Evolutionary conservation across 805 yeast genomes (phyloP), one percentile per base, ranked within the genome.

Genomic region (Cyberlindnera amylophila): DNA sequence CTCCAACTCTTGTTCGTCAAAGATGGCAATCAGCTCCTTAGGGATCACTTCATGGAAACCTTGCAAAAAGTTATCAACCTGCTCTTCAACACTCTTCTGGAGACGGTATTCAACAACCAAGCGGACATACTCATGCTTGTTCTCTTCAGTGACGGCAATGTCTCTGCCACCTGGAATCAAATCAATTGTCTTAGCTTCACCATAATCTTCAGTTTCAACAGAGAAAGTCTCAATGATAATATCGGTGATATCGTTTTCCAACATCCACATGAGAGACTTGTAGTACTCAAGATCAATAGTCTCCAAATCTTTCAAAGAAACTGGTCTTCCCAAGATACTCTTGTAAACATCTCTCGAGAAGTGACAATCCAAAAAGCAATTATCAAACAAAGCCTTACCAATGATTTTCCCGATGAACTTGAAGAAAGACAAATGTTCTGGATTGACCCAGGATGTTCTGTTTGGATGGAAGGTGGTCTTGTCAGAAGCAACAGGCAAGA

Each of bases 321-420:
- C 96, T 1, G 83, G 72, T 45, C 81, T 75, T 4, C 93, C 87
- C 36, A 93, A 69, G 38, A 93, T 78, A 50, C 82, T 74, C 66
- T 93, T 93, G 69, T 93, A 93, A 23, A 93, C 96, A 6, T 96
- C 96, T 47, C 98, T 73, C 47, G 95, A 86, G 66, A 93, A 93
- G 62, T 93, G 96, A 54, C 96, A 89, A 61, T 93, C 98, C 49
- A 93, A 69, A 63, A 81, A 82, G 48, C 89, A 81, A 26, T 80
- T 80, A 58, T 93, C 99, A 58, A 74, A 82, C 11, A 93, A 84
- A 1, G 99, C 98, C 57, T 93, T 90, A 40, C 96, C 99, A 54
- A 93, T 86, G 23, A 93, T 74, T 57, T 95, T 74, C 17, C 99
- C 99, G 61, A 90, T 85, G 63, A 93, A 93, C 60, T 87, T 87